phyloP scores from a whole-genome alignment of 2,329 filamentous ascomycete species.

The Xylariaceae sp. region DNA sequence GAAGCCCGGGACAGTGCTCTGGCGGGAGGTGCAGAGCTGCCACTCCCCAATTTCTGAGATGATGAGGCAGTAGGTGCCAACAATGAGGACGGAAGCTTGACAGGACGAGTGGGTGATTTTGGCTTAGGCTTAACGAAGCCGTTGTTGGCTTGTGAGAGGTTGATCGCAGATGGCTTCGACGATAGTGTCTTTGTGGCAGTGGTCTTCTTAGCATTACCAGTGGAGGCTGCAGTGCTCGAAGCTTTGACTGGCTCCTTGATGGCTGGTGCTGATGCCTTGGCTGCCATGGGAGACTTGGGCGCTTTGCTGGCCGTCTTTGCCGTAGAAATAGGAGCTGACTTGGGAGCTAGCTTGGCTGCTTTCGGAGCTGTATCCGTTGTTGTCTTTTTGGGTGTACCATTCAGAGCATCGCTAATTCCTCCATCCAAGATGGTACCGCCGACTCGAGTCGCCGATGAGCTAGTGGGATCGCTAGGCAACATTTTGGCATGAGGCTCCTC shows the following conservation, averaged over 20 bases:
- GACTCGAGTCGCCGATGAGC: slow-evolving; percentile 22
- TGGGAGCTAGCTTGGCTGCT: slow-evolving; percentile 23
- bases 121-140: slow-evolving; percentile 57
- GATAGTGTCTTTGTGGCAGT: slow-evolving; percentile 31
- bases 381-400: slow-evolving; percentile 24
- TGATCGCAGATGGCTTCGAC: slow-evolving; percentile 42
- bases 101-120: slow-evolving; percentile 67
- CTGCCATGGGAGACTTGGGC: slow-evolving; percentile 36
- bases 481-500: slow-evolving; percentile 36
- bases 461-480: slow-evolving; percentile 32
- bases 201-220: slow-evolving; percentile 35
- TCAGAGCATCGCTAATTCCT: slow-evolving; percentile 16
- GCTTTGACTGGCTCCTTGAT: slow-evolving; percentile 36
- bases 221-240: slow-evolving; percentile 28
- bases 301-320: slow-evolving; percentile 34
- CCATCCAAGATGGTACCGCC: slow-evolving; percentile 18
- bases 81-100: slow-evolving; percentile 64
- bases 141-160: slow-evolving; percentile 38
- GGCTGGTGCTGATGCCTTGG: slow-evolving; percentile 33
- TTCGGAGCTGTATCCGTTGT: slow-evolving; percentile 30
- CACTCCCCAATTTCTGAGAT: slow-evolving; percentile 56
- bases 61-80: slow-evolving; percentile 70
- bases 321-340: slow-evolving; percentile 25
- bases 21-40: slow-evolving; percentile 25
- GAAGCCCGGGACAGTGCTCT: slow-evolving; percentile 42